Evolutionary conservation across 2,329 filamentous ascomycete species (phyloP), one percentile per base, ranked within the genome.

Genomic region (Lachnellula occidentalis): DNA sequence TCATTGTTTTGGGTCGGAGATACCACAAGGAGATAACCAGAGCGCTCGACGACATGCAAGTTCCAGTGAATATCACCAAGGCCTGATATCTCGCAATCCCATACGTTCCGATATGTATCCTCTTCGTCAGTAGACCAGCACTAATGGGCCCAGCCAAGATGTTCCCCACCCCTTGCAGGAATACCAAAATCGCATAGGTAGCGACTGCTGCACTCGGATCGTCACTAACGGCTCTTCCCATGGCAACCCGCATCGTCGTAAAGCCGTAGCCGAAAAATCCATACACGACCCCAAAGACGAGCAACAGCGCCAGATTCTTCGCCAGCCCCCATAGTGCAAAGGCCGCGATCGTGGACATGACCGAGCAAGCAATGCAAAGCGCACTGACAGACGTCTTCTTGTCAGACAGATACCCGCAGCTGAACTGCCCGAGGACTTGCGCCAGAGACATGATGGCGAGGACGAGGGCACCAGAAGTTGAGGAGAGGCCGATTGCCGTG

Each of bases 391-490:
- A 73, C 62, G 66, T 71, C 61, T 69, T 74, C 34, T 72, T 71
- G 58, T 81, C 78, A n/a, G 73, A 76, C 2, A 81, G 65, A 39
- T 71, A 70, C 1, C 79, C 78, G 49, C 80, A 77, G 11, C 72
- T 71, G n/a, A 78, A 71, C 45, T 76, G 76, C 0, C 78, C 77
- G 3, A 73, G 57, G 27, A 80, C 76, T 24, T 78, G 76, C 0
- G 75, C 70, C 2, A 75, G 64, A 50, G 75, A 77, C 72, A 80
- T 77, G 5, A 80, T 51, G 0, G 76, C 74, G 3, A 82, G 69
- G 51, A 81, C 69, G 1, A 79, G 45, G 1, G 84, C 83, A 6
- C 85, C 88, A 63, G 90, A 81, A 4, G 79, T 76, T 2, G 86
- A 74, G 1, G 75, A 76, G 36, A 90, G 77, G 1, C 88, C 88